Evolutionary conservation across 768 basidiomycete genomes (phyloP), one percentile per base, ranked within the genome.

Genomic region (Trametes cingulata): DNA sequence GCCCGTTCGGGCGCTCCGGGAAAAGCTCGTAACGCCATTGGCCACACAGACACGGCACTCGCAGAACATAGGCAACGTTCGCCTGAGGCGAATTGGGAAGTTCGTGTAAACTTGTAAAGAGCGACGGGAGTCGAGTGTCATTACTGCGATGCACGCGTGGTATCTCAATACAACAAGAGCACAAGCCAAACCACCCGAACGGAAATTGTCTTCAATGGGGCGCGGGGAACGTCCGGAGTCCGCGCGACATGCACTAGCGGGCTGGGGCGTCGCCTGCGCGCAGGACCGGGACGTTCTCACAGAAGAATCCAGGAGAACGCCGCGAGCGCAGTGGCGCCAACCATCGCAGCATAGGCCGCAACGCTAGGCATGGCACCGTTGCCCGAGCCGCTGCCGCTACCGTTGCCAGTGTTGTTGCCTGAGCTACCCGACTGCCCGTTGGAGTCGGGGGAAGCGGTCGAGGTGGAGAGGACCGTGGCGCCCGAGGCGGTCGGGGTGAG

Each of bases 401-500:
- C 19, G n/a, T 27, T 24, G 56, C 45, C 20, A 2, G 53, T 27
- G n/a, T 35, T 43, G 42, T 27, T 43, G 52, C 41, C 25, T 9
- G 52, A 29, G 20, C n/a, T 29, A 19, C 41, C 20, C 29, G 20
- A 24, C 24, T 9, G 14, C 27, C 33, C 22, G 40, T 40, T 49
- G 42, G 42, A 15, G 52, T 17, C 29, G 12, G 24, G 46, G 13
- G 55, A 46, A 3, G 55, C 56, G 39, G 56, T 57, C 29, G 56
- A 25, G 39, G 47, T 52, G 14, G 40, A 10, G 50, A 58, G 50
- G 2, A 58, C 49, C n/a, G 57, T 58, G n/a, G 43, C 35, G 19
- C 52, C 58, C n/a, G 54, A 48, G 17, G 36, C 53, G 45, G 49
- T 29, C 19, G 63, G 49, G 17, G 46, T 43, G 45, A 52, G 50